A percentile compares a stretch with the other conserved stretches of the same genome.
These are phyloP conservation scores for Phanerochaete carnosa DNA, from an alignment of 768 basidiomycete genomes.

Conservation along the genomic window DNA sequence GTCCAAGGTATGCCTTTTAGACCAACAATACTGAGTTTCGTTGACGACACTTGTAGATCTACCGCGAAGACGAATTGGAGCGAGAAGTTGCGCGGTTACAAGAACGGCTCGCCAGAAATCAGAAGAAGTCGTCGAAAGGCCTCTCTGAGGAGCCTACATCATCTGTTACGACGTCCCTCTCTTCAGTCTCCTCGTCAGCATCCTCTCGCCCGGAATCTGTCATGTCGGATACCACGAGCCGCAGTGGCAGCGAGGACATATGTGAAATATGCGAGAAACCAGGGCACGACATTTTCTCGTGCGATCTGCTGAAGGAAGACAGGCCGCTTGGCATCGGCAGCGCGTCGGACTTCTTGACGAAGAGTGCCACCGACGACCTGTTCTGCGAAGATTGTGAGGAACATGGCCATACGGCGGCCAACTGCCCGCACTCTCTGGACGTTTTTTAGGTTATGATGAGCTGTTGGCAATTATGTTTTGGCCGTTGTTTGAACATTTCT, in stretches of 20 bases:
- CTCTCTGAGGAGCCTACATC: slow-evolving; percentile 28
- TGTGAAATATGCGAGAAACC: slow-evolving; percentile 88
- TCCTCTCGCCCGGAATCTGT: slow-evolving; percentile 12
- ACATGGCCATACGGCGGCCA: slow-evolving; percentile 67
- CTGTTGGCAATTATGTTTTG: not conserved
- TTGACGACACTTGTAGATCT: slow-evolving; percentile 45
- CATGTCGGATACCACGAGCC: not conserved
- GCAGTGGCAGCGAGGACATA: slow-evolving; percentile 34
- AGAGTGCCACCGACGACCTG: slow-evolving; percentile 31
- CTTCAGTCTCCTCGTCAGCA: slow-evolving; percentile 14
- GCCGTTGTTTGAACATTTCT: not conserved
- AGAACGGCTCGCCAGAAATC: slow-evolving; percentile 57
- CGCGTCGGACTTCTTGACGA: slow-evolving; percentile 3
- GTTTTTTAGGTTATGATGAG: slow-evolving; percentile 55
- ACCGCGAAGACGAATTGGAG: slow-evolving; percentile 74
- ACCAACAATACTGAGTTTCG: not conserved
- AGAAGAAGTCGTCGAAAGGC: slow-evolving; percentile 59
- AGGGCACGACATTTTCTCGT: slow-evolving; percentile 85
- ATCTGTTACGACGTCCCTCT: not conserved
- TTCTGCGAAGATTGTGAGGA: slow-evolving; percentile 87
- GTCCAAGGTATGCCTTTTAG: slow-evolving; percentile 58
- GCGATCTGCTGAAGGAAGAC: slow-evolving; percentile 68
- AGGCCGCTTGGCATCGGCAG: slow-evolving; percentile 13
- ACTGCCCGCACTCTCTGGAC: slow-evolving; percentile 85
- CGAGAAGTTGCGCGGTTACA: slow-evolving; percentile 76